A percentile compares a stretch with the other conserved stretches of the same genome.
Evolutionary conservation across 1,139 yeast genomes (phyloP).

Genomic region (Pichia sp.): DNA sequence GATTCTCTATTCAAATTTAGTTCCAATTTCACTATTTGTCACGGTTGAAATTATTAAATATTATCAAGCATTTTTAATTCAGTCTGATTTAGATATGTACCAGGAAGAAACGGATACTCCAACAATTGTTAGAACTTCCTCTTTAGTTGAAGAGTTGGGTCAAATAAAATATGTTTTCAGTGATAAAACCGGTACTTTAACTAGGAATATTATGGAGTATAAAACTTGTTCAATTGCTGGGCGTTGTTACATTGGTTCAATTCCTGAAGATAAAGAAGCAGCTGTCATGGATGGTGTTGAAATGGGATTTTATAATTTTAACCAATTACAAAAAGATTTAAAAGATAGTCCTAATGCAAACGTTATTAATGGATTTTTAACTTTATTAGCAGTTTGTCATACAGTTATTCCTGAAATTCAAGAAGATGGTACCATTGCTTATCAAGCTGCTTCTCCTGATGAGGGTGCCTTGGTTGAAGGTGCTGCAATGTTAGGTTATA

Average conservation of each 20-base stretch:
- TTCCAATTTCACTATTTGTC: conserved; percentile 90
- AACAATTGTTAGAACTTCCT: conserved; percentile 89
- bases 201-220: conserved; percentile 94
- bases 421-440: conserved; percentile 64
- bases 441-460: conserved; percentile 98
- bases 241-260: conserved; percentile 74
- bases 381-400: conserved; percentile 86
- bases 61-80: conserved; percentile 90
- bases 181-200: conserved; percentile 94
- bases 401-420: conserved; percentile 91
- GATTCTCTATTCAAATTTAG: conserved; percentile 92
- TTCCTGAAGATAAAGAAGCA: conserved; percentile 85
- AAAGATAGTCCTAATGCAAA: conserved; percentile 30
- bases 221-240: conserved; percentile 95
- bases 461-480: conserved; percentile 98
- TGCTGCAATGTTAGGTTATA: conserved; percentile 83
- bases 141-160: conserved; percentile 92
- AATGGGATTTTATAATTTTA: conserved; percentile 72
- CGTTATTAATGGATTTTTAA: conserved; percentile 74
- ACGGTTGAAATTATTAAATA: conserved; percentile 94
- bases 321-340: conserved; percentile 47
- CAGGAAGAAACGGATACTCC: conserved; percentile 86
- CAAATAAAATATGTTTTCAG: conserved; percentile 93
- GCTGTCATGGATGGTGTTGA: conserved; percentile 72
- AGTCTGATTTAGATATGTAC: conserved; percentile 91